Evolutionary conservation across 2,329 filamentous ascomycete species (phyloP), one percentile per base, ranked within the genome.

Genomic region (Drechslera avenae): DNA sequence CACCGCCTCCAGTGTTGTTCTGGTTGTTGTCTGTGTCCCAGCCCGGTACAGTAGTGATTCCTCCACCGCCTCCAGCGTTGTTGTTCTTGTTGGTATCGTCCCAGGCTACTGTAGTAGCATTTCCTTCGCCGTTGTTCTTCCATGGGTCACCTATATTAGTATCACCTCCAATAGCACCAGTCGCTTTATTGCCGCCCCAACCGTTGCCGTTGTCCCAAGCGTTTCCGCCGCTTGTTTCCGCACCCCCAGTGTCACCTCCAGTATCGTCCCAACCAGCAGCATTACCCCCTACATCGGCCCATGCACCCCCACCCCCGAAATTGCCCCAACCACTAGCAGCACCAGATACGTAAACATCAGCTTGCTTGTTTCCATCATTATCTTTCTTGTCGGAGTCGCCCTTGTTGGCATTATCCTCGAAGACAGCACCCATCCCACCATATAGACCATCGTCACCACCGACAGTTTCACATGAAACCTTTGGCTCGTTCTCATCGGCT

Each of bases 401-500:
- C 14, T 43, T 16, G 18, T 43, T 26, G 30, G n/a, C n/a, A 5
- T 36, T 17, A n/a, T 35, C 32, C 0, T 12, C 45, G 1, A 23
- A 32, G 2, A 33, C 8, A 4, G 42, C 26, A 30, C 21, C 37
- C 3, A 28, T 3, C 8, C 2, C 14, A 5, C 12, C 12, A 3
- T 17, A 21, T 28, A 13, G 10, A 12, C 23, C 23, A 8, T 10
- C 5, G 5, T 28, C 26, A 28, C 4, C 9, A 12, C 10, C 26
- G 12, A 3, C 26, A 3, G 4, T 28, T 2, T 12, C 26, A 28
- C 9, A 8, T 28, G 26, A 10, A 28, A 10, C 26, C 14, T 42
- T 40, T 40, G 59, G 49, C n/a, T 48, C 34, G 14, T 48, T 39
- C 12, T 42, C 39, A 5, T 55, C n/a, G 4, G 54, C 41, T 21